Percentiles rank a stretch among this genome's conserved stretches.
These are phyloP conservation scores for Litsea cubeba DNA, from an alignment of 164 flowering plant species.

Conservation along the genomic window DNA sequence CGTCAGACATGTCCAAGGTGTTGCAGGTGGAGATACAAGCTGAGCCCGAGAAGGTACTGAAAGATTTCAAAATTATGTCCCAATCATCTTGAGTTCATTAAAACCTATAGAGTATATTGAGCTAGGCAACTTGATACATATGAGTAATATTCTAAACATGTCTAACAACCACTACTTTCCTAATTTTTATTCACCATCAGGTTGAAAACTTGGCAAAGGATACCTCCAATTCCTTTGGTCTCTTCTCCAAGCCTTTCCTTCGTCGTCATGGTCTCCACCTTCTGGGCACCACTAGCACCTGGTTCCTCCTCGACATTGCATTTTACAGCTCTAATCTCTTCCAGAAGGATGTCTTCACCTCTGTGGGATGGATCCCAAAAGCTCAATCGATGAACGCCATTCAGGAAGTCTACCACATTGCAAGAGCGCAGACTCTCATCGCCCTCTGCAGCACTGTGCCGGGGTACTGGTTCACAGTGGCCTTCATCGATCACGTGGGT, in stretches of 20 bases:
- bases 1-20: slow-evolving; percentile 39
- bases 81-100: too few species aligned
- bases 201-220: not conserved
- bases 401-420: slow-evolving; percentile 27
- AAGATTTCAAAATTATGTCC: too few species aligned
- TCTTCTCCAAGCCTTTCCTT: slow-evolving; percentile 16
- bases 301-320: slow-evolving; percentile 43
- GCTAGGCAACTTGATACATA: too few species aligned
- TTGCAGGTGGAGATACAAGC: slow-evolving; percentile 27
- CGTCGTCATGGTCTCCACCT: slow-evolving; percentile 16
- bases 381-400: slow-evolving; percentile 29
- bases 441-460: slow-evolving; percentile 37
- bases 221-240: not conserved
- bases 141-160: too few species aligned
- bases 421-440: slow-evolving; percentile 27
- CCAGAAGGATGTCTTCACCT: slow-evolving; percentile 30
- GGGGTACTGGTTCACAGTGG: slow-evolving; percentile 39
- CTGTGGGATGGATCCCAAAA: slow-evolving; percentile 33
- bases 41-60: slow-evolving; percentile 21
- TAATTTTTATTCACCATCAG: too few species aligned
- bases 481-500: slow-evolving; percentile 27
- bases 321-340: slow-evolving; percentile 37
- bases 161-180: too few species aligned
- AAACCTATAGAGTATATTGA: too few species aligned
- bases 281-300: slow-evolving; percentile 21